Conservation (phyloP, 768 basidiomycete genomes). For the Hypholoma sublateritium region DNA sequence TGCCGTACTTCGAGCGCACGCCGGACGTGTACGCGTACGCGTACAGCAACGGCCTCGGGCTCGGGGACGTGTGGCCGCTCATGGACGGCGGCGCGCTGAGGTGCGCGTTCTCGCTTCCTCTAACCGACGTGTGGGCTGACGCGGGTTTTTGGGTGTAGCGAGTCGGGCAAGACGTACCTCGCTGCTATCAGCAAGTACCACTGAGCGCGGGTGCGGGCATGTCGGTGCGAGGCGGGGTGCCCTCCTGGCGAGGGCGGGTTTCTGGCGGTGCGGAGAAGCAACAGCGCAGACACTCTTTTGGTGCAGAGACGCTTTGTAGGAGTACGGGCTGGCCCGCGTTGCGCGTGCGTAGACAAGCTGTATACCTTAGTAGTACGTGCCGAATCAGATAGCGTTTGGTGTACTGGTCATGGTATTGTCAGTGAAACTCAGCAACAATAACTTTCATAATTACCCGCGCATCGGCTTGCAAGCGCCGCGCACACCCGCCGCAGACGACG, state of each 20-base stretch:
- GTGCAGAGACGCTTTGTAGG: too few species aligned
- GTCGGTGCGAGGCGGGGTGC: not conserved
- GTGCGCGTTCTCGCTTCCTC: constrained; percentile 17
- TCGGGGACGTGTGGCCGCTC: constrained; percentile 47
- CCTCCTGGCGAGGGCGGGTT: not conserved
- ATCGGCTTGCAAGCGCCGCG: too few species aligned
- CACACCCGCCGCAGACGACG: too few species aligned
- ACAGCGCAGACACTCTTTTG: too few species aligned
- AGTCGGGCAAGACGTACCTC: constrained; percentile 42
- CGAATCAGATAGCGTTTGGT: too few species aligned
- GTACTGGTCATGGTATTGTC: too few species aligned
- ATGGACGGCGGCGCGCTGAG: constrained; percentile 35
- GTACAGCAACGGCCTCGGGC: constrained; percentile 47
- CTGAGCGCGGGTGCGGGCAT: constrained; percentile 8
- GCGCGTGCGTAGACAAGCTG: too few species aligned
- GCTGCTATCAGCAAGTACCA: constrained; percentile 39
- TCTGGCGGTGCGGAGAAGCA: too few species aligned
- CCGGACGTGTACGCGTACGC: constrained; percentile 41
- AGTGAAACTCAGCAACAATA: too few species aligned
- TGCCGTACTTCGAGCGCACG: constrained; percentile 37
- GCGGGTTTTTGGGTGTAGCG: constrained; percentile 17
- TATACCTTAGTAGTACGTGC: too few species aligned
- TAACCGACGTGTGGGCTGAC: not conserved
- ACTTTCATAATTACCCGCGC: too few species aligned
- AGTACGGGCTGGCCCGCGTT: not conserved